Percentiles rank a stretch among this genome's conserved stretches.
phyloP scores from a whole-genome alignment of 345 rosid genomes.

The Excoecaria cochinchinensis region DNA sequence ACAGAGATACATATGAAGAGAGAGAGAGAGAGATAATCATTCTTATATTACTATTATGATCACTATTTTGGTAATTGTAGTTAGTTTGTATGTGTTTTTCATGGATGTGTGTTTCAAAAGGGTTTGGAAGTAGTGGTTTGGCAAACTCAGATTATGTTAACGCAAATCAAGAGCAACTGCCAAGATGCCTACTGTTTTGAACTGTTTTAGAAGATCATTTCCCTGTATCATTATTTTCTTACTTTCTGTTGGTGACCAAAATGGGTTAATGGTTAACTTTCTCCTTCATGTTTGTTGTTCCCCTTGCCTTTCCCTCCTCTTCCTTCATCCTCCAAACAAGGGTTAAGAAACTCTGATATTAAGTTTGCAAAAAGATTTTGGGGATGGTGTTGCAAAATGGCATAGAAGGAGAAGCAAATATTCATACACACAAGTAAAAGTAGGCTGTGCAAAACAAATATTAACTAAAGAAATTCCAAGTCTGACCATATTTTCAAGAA shows the following conservation, averaged over 20 bases:
- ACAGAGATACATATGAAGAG: not conserved
- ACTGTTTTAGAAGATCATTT: not conserved
- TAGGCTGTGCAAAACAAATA: not conserved
- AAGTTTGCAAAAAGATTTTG: not conserved
- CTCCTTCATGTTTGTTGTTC: not conserved
- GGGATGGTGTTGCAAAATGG: not conserved
- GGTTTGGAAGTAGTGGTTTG: not conserved
- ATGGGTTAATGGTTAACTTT: not conserved
- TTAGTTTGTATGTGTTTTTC: not conserved
- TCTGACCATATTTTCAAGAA: not conserved
- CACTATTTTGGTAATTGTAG: not conserved
- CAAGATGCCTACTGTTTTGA: not conserved
- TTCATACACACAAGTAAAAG: not conserved
- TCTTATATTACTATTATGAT: not conserved
- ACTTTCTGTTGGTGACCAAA: not conserved
- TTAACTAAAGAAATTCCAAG: conserved; percentile 1
- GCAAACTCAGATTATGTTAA: not conserved
- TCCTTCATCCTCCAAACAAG: not conserved
- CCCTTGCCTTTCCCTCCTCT: not conserved
- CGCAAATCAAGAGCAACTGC: not conserved
- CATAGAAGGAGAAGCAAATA: not conserved
- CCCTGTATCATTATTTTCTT: not conserved
- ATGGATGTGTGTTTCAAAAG: not conserved
- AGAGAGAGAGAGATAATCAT: not conserved
- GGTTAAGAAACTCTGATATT: not conserved